Conservation (phyloP, 345 rosid genomes). For the Salix koriyanagi region DNA sequence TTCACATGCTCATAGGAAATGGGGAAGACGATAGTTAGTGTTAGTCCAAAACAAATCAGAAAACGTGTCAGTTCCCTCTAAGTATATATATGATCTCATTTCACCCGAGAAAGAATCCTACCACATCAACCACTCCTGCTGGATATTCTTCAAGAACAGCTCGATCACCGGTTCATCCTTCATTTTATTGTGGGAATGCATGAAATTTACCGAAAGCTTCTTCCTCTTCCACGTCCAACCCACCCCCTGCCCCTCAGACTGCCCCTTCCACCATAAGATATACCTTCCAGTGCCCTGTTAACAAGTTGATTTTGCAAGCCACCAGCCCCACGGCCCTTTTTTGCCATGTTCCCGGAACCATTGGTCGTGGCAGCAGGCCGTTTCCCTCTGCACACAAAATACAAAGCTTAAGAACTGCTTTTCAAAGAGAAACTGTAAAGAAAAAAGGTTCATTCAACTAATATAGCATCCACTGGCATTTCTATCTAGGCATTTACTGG, state of each 20-base stretch:
- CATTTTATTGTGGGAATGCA: neutral
- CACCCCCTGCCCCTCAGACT: conserved; percentile 37
- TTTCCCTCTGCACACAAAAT: conserved; percentile 53
- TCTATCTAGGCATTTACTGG: neutral
- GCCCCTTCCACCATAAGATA: conserved; percentile 70
- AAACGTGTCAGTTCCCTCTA: conserved; percentile 11
- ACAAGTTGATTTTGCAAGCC: conserved; percentile 74
- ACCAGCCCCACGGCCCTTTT: conserved; percentile 72
- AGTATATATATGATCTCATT: neutral
- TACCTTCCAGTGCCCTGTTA: conserved; percentile 82
- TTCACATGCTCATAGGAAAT: neutral
- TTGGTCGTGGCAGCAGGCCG: conserved; percentile 60
- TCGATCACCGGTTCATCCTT: neutral
- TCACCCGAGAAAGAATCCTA: neutral
- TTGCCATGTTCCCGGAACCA: conserved; percentile 49
- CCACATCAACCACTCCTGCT: conserved; percentile 2
- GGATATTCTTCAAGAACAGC: neutral
- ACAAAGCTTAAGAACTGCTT: neutral
- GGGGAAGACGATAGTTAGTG: neutral
- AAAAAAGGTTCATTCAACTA: neutral
- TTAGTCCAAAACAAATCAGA: conserved; percentile 1
- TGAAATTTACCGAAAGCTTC: conserved; percentile 19
- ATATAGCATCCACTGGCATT: neutral
- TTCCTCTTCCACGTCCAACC: conserved; percentile 38
- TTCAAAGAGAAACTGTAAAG: neutral